Evolutionary conservation across 2,329 filamentous ascomycete species (phyloP).

Genomic region (Alternaria gansuensis): DNA sequence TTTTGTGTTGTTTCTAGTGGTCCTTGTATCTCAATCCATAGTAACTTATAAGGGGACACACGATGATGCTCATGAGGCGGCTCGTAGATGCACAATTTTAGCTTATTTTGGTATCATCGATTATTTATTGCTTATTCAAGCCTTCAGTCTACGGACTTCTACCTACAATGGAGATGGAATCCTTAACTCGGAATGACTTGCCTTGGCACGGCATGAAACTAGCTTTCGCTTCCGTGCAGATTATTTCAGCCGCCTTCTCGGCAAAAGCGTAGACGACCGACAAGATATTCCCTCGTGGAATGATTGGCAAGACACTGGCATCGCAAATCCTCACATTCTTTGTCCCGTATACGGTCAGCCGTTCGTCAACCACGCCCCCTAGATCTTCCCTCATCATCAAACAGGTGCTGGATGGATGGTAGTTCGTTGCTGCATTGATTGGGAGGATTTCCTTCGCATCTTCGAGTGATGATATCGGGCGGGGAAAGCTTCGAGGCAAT

Average conservation of each 20-base stretch:
- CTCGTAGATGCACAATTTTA: too few relatives aligned
- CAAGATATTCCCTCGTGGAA: constrained; percentile 33
- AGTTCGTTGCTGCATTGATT: constrained; percentile 31
- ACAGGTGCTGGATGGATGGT: constrained; percentile 48
- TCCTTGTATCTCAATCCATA: too few relatives aligned
- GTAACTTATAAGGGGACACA: too few relatives aligned
- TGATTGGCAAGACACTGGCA: constrained; percentile 40
- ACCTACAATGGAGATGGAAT: background rate
- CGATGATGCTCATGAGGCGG: too few relatives aligned
- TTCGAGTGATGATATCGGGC: constrained; percentile 21
- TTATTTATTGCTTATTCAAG: background rate
- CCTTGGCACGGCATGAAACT: background rate
- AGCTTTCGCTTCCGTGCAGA: constrained; percentile 14
- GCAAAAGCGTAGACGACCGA: constrained; percentile 38
- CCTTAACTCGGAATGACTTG: background rate
- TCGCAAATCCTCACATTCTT: constrained; percentile 42
- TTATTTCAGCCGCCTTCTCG: constrained; percentile 37
- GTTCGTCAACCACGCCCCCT: constrained; percentile 45
- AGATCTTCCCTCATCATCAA: constrained; percentile 43
- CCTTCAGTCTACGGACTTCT: too few relatives aligned
- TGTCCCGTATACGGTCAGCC: constrained; percentile 45
- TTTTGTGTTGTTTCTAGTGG: too few relatives aligned
- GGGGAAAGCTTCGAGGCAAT: constrained; percentile 28
- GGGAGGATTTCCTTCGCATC: constrained; percentile 29
- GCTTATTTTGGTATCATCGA: too few relatives aligned